phyloP scores from a whole-genome alignment of 805 yeast species.

The Wickerhamomyces xylosicus region DNA sequence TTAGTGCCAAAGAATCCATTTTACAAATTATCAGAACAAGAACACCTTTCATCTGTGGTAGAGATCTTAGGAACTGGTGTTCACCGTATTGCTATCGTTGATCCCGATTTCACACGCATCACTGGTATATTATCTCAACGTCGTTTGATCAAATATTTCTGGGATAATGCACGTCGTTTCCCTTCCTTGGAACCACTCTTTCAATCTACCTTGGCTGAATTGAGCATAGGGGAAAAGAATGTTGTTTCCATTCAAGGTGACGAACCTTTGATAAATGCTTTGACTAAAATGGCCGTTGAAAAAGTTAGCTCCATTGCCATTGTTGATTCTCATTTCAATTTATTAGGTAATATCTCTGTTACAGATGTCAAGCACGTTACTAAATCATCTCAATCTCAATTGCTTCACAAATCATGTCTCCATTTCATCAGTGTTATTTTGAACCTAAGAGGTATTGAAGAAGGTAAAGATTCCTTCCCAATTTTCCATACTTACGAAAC shows the following conservation, averaged over 20 bases:
- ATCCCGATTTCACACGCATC: conserved; percentile 39
- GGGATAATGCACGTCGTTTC: conserved; percentile 90
- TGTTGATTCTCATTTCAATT: conserved; percentile 63
- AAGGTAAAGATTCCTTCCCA: conserved; percentile 94
- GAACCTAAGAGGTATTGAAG: conserved; percentile 80
- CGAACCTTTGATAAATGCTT: conserved; percentile 77
- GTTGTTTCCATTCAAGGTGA: conserved; percentile 84
- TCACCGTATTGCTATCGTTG: conserved; percentile 80
- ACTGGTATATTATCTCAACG: conserved; percentile 89
- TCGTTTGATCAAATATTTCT: conserved; percentile 69
- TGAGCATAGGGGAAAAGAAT: conserved; percentile 62
- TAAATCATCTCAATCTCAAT: conserved; percentile 75
- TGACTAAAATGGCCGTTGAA: conserved; percentile 72
- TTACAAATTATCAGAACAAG: conserved; percentile 61
- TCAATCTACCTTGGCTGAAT: conserved; percentile 55
- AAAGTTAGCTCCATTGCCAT: conserved; percentile 90
- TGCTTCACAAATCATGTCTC: conserved; percentile 72
- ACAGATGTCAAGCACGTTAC: conserved; percentile 89
- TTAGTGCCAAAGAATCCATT: conserved; percentile 86
- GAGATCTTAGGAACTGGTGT: conserved; percentile 92
- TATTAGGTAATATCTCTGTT: conserved; percentile 87
- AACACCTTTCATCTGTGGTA: conserved; percentile 62
- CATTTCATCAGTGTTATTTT: conserved; percentile 83
- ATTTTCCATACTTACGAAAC: conserved; percentile 83
- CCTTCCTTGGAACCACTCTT: conserved; percentile 70